These are phyloP conservation scores for Porcisia hertigi DNA, from an alignment of 208 protist genomes.

Conservation along the genomic window DNA sequence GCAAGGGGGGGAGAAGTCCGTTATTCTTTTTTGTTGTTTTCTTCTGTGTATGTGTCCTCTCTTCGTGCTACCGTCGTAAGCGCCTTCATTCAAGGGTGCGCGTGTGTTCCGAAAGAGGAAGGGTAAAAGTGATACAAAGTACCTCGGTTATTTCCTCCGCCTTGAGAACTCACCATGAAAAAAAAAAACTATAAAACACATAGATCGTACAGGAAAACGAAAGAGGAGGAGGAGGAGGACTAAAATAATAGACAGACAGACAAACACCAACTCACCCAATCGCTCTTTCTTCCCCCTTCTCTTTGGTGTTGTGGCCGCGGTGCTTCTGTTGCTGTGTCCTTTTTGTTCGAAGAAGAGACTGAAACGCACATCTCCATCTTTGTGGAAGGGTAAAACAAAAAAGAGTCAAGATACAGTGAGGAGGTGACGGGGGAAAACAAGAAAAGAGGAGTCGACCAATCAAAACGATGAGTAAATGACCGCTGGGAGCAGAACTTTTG, in stretches of 20 bases:
- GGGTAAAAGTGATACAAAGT: background rate
- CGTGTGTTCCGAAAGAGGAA: background rate
- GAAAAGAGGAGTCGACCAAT: slow-evolving; percentile 5
- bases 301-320: background rate
- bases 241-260: no score
- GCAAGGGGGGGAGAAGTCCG: background rate
- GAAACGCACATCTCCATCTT: background rate
- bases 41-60: background rate
- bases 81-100: background rate
- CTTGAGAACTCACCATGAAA: background rate
- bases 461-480: slow-evolving; percentile 2
- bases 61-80: background rate
- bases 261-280: background rate
- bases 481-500: background rate
- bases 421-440: background rate
- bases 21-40: background rate
- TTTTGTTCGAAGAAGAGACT: background rate
- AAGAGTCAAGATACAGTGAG: slow-evolving; percentile 2
- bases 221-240: background rate
- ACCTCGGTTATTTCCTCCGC: slow-evolving; percentile 4
- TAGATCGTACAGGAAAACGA: slow-evolving; percentile 29
- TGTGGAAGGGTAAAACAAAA: background rate
- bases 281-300: background rate
- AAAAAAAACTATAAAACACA: slow-evolving; percentile 24
- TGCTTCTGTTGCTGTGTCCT: background rate